phyloP scores from a whole-genome alignment of 352 stramenopile genomes.

The Blastocystis sp. region DNA sequence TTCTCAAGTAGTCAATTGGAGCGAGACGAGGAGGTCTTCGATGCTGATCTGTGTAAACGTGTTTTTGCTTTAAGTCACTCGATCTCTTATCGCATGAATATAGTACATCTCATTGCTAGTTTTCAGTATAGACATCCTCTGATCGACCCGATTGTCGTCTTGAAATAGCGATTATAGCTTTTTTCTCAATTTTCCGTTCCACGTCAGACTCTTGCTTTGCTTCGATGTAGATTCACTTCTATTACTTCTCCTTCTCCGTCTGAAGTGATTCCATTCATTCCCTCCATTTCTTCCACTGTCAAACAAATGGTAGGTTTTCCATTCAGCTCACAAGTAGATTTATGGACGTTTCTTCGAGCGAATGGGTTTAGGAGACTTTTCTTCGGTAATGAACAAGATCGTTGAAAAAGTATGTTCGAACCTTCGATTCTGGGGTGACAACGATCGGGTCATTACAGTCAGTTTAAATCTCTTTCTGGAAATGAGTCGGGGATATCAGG shows the following conservation, averaged over 20 bases:
- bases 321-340: background rate
- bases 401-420: constrained; percentile 52
- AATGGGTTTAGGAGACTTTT: constrained; percentile 31
- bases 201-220: too few relatives aligned
- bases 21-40: background rate
- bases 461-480: constrained; percentile 45
- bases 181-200: constrained; percentile 41
- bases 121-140: background rate
- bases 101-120: background rate
- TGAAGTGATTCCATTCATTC: background rate
- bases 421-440: constrained; percentile 44
- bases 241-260: background rate
- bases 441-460: background rate
- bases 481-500: constrained; percentile 41
- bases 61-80: constrained; percentile 27
- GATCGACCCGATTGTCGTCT: background rate
- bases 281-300: background rate
- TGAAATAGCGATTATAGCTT: constrained; percentile 7
- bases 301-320: background rate
- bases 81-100: constrained; percentile 24
- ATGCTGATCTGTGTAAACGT: constrained; percentile 55
- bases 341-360: constrained; percentile 26
- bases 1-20: constrained; percentile 49
- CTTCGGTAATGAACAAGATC: constrained; percentile 45
- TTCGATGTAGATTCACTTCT: background rate